Evolutionary conservation across 2,329 filamentous ascomycete genomes (phyloP).

Genomic region (Metarhizium robertsii): DNA sequence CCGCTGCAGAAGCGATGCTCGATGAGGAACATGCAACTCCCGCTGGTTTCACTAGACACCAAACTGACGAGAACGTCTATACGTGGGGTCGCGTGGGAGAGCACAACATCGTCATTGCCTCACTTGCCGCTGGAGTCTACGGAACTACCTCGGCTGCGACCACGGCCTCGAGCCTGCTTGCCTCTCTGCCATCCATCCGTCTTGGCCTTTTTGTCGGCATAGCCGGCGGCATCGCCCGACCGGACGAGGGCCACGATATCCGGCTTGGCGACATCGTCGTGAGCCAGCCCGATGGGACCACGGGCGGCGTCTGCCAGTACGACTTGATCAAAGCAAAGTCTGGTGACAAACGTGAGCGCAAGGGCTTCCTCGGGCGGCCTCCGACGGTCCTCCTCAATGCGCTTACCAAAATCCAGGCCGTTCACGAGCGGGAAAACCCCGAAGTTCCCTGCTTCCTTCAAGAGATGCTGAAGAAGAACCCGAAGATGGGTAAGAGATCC

Average conservation of each 20-base stretch:
- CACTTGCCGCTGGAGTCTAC: conserved; percentile 7
- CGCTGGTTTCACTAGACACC: not conserved
- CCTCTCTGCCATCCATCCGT: conserved; percentile 8
- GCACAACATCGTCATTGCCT: conserved; percentile 14
- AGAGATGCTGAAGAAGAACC: conserved; percentile 6
- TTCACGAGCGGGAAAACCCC: not conserved
- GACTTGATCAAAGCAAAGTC: conserved; percentile 10
- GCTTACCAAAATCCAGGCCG: conserved; percentile 1
- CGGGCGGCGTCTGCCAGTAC: conserved; percentile 9
- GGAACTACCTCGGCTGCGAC: conserved; percentile 7
- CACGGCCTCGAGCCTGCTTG: conserved; percentile 7
- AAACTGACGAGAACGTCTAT: conserved; percentile 11
- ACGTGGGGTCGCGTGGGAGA: conserved; percentile 11
- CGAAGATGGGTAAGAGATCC: conserved; percentile 5
- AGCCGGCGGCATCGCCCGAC: conserved; percentile 8
- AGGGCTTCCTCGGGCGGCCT: not conserved
- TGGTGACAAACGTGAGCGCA: not conserved
- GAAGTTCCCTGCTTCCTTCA: not conserved
- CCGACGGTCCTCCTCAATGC: conserved; percentile 4
- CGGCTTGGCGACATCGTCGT: conserved; percentile 5
- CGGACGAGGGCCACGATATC: conserved; percentile 7
- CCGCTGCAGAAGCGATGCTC: conserved; percentile 11
- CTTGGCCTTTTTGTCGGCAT: conserved; percentile 11
- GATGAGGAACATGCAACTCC: conserved; percentile 8
- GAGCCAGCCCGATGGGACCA: conserved; percentile 4